Conservation (phyloP, 768 basidiomycete genomes). For the Trametes cubensis region DNA sequence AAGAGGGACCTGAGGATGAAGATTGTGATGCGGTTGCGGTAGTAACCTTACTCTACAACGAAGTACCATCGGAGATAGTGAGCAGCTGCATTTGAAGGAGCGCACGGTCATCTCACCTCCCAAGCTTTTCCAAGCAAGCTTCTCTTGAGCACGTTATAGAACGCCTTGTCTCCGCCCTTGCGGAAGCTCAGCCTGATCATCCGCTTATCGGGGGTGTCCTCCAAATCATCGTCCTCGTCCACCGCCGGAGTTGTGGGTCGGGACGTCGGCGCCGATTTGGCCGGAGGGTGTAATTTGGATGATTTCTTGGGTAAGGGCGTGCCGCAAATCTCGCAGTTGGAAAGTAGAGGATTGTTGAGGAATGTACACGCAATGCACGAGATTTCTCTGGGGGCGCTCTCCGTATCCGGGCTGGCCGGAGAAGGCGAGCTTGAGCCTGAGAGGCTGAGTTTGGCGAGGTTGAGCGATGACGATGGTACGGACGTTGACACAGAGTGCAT, state of each 20-base stretch:
- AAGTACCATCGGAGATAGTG: not conserved
- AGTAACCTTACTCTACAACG: conserved; percentile 35
- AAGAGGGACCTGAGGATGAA: not conserved
- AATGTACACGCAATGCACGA: conserved; percentile 91
- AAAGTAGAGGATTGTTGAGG: conserved; percentile 77
- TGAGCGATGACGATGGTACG: conserved; percentile 43
- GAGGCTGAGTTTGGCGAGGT: conserved; percentile 18
- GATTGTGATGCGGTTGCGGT: conserved; percentile 18
- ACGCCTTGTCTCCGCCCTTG: conserved; percentile 83
- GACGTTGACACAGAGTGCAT: conserved; percentile 44
- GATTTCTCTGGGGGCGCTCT: conserved; percentile 38
- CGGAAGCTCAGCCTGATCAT: conserved; percentile 88
- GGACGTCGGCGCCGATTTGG: conserved; percentile 68
- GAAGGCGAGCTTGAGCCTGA: conserved; percentile 40
- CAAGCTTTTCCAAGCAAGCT: conserved; percentile 73
- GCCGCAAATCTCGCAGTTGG: conserved; percentile 83
- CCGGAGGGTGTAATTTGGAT: conserved; percentile 31
- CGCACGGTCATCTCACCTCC: conserved; percentile 52
- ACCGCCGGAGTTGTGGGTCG: conserved; percentile 56
- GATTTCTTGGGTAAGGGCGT: conserved; percentile 56
- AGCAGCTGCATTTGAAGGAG: not conserved
- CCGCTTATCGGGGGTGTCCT: conserved; percentile 41
- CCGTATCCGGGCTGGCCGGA: conserved; percentile 2
- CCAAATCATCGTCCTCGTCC: conserved; percentile 34
- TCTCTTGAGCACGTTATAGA: conserved; percentile 77